Percentiles rank a stretch among this genome's conserved stretches.
phyloP scores from a whole-genome alignment of 805 yeast species.

The Gaillardinia entomophila region DNA sequence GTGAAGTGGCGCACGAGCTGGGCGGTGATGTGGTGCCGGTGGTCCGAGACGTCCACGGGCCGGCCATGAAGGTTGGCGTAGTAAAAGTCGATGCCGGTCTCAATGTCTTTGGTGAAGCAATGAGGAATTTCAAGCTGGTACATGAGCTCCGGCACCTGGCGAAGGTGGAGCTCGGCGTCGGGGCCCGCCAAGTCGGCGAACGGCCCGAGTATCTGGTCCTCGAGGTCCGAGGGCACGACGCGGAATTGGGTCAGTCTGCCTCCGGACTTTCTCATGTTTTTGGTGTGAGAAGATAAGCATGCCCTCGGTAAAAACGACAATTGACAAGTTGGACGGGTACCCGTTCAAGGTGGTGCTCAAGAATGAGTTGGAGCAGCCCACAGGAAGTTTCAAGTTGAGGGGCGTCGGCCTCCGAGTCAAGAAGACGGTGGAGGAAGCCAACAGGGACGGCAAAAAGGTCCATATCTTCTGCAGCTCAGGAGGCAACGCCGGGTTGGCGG shows the following conservation, averaged over 20 bases:
- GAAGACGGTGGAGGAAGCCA: conserved; percentile 1
- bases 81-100: conserved; percentile 24
- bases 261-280: too few species aligned
- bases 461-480: conserved; percentile 25
- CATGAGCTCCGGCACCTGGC: conserved; percentile 20
- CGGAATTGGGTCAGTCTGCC: conserved; percentile 6
- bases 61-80: conserved; percentile 15
- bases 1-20: conserved; percentile 25
- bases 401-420: conserved; percentile 7
- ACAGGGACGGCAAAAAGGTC: conserved; percentile 8
- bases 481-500: conserved; percentile 33
- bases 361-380: conserved; percentile 8
- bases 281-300: too few species aligned
- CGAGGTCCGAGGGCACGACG: conserved; percentile 14
- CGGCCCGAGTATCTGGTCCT: conserved; percentile 30
- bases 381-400: conserved; percentile 9
- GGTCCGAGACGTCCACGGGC: conserved; percentile 7
- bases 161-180: conserved; percentile 22
- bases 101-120: conserved; percentile 28
- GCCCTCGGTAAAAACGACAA: not conserved
- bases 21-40: conserved; percentile 19
- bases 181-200: conserved; percentile 18
- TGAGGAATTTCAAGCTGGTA: conserved; percentile 19
- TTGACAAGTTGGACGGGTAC: not conserved
- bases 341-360: conserved; percentile 6